Base-by-base conservation (phyloP, 768 basidiomycete genomes). In the Tylopilus felleus region DNA sequence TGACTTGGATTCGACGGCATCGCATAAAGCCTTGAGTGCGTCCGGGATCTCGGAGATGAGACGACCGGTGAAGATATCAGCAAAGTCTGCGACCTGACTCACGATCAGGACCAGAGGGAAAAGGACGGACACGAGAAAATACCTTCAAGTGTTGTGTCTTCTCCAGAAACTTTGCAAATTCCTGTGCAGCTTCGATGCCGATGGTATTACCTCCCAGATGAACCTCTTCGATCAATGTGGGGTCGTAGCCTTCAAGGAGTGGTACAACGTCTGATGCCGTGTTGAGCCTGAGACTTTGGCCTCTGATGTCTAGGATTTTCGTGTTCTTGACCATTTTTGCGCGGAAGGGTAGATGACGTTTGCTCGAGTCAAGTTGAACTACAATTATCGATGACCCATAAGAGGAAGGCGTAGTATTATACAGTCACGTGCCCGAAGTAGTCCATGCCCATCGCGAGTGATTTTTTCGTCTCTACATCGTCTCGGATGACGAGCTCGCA, bases 41-140 rank as follows among this genome's bases (percentile, higher is more conserved):
- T 74, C 80, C 5, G 96, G 97, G 67, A 99, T 98, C 71, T 99
- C 96, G 56, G 83, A 79, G 75, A 98, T 98, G 65, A 97, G 81
- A 59, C 96, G 90, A 51, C 95, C 92, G 3, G 96, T 98, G 75
- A 99, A 99, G 73, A 99, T 95, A 74, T 98, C 96, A 28, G 93
- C 89, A 60, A 98, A 90, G 75, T 98, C 87, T 61, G 95, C 96
- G 55, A 96, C 75, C 97, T 98, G 23, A 35, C n/a, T 47, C 39
- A 50, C 31, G 27, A 41, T 60, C 48, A 57, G 51, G 28, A 41
- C 38, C n/a, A 35, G 27, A 31, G 48, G 27, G 17, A 16, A 2
- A 22, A 12, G 16, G 3, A 48, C 1, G 4, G 5, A 4, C 7
- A 5, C 42, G 8, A 41, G 13, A 33, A 28, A 8, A 67, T 56